Evolutionary conservation across 768 basidiomycete species (phyloP).

Genomic region (Nidularia sp.): DNA sequence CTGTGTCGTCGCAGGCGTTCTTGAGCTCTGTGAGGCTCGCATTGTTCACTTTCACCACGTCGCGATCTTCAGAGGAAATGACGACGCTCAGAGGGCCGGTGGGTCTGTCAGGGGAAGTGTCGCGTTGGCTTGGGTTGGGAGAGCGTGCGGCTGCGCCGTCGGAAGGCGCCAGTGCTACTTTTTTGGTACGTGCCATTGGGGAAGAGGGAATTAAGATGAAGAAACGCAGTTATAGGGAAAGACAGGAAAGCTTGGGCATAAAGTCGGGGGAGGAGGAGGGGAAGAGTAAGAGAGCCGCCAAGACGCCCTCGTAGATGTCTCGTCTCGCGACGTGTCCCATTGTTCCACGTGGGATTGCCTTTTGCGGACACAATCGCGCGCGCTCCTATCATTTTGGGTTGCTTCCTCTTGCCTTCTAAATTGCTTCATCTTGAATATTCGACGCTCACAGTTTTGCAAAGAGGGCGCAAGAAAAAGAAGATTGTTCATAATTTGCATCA

Average conservation of each 20-base stretch:
- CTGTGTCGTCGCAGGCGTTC: slow-evolving; percentile 80
- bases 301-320: not conserved
- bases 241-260: not conserved
- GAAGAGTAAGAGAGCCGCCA: not conserved
- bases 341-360: not conserved
- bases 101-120: slow-evolving; percentile 35
- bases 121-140: not conserved
- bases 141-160: not conserved
- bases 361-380: no score
- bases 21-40: slow-evolving; percentile 56
- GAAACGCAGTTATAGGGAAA: not conserved
- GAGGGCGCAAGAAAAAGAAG: no score
- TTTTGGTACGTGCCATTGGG: slow-evolving; percentile 1
- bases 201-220: not conserved
- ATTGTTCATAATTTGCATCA: no score
- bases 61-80: slow-evolving; percentile 39
- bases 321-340: not conserved
- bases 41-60: slow-evolving; percentile 59
- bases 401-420: no score
- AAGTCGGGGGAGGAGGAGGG: not conserved
- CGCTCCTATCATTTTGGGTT: no score
- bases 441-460: no score
- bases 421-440: no score
- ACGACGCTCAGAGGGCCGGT: slow-evolving; percentile 50
- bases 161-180: no score